A percentile compares a stretch with the other conserved stretches of the same genome.
These are phyloP conservation scores for Curvularia sp. DNA, from an alignment of 2,329 filamentous ascomycete species.

Conservation along the genomic window DNA sequence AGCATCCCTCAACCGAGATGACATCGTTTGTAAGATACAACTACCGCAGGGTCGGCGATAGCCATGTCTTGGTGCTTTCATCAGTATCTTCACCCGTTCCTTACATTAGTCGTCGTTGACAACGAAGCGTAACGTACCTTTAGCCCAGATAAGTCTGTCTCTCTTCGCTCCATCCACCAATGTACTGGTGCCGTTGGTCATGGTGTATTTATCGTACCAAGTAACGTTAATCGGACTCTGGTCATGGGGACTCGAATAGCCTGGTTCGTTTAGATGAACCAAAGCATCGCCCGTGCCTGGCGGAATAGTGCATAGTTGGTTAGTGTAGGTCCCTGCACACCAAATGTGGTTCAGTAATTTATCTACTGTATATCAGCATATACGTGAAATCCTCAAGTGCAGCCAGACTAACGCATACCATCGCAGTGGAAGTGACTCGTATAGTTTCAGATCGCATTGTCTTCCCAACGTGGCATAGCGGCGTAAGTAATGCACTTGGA, in stretches of 20 bases:
- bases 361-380: constrained; percentile 37
- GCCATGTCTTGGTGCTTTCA: constrained; percentile 58
- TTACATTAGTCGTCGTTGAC: not conserved
- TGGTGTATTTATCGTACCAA: constrained; percentile 54
- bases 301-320: constrained; percentile 52
- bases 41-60: constrained; percentile 62
- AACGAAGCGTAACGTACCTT: constrained; percentile 38
- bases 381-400: not conserved
- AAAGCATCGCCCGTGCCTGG: constrained; percentile 48
- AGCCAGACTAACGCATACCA: constrained; percentile 29
- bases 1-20: constrained; percentile 59
- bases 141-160: constrained; percentile 67
- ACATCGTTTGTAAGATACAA: constrained; percentile 63
- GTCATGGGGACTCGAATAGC: constrained; percentile 26
- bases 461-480: constrained; percentile 53
- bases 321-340: constrained; percentile 54
- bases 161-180: constrained; percentile 65
- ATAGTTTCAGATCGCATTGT: constrained; percentile 48
- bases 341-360: constrained; percentile 55
- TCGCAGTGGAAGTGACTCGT: constrained; percentile 55
- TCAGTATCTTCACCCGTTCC: not conserved
- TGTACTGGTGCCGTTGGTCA: constrained; percentile 50
- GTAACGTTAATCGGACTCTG: constrained; percentile 44
- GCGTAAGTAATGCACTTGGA: constrained; percentile 57
- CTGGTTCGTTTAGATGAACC: constrained; percentile 43